phyloP scores from a whole-genome alignment of 2,329 filamentous ascomycete species.

The Pestalotiopsis fici region DNA sequence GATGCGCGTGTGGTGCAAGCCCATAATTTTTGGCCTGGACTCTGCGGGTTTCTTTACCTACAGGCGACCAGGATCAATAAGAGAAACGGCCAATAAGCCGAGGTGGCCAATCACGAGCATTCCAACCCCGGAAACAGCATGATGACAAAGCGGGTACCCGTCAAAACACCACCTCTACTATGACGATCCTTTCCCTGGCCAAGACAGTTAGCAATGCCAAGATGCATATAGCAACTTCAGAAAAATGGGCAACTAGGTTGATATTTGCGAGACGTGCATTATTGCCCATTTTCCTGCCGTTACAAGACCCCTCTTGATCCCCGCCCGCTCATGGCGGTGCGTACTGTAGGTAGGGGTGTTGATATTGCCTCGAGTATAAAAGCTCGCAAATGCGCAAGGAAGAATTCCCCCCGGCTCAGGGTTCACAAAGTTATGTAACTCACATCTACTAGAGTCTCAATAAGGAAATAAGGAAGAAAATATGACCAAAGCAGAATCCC shows the following conservation, averaged over 20 bases:
- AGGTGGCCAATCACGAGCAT: neutral
- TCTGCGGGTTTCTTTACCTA: too few relatives aligned
- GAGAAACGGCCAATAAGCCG: neutral
- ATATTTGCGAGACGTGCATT: too few relatives aligned
- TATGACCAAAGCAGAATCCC: slow-evolving; percentile 15
- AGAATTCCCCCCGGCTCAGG: neutral
- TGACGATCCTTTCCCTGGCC: neutral
- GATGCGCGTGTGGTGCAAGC: too few relatives aligned
- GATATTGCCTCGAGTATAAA: neutral
- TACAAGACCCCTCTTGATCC: neutral
- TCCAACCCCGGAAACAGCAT: neutral
- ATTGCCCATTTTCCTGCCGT: too few relatives aligned
- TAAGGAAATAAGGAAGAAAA: neutral
- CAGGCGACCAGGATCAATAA: neutral
- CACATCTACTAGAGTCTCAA: too few relatives aligned
- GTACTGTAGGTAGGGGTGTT: neutral
- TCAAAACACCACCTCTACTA: neutral
- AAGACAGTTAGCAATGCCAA: too few relatives aligned
- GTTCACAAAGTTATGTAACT: neutral
- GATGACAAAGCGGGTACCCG: neutral
- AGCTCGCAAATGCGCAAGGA: neutral
- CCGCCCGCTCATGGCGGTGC: neutral
- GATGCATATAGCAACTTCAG: too few relatives aligned
- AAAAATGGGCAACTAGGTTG: too few relatives aligned
- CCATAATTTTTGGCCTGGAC: too few relatives aligned